Evolutionary conservation across 441 rosid species (phyloP).

Genomic region (Codiaeum variegatum): DNA sequence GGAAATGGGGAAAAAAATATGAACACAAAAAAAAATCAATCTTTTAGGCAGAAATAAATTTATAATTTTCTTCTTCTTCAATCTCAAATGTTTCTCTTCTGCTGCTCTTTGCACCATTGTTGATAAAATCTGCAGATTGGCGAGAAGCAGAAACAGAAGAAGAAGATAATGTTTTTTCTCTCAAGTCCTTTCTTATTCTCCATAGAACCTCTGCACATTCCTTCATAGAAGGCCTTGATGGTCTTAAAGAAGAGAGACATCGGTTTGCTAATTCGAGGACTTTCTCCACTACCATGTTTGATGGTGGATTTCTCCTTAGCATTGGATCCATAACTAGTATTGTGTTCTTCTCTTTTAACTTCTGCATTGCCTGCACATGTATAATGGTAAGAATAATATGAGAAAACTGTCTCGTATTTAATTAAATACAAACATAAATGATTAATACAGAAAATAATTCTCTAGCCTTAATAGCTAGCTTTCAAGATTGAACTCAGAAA

Average conservation of each 20-base stretch:
- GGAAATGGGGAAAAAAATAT: background rate
- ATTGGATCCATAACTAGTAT: constrained; percentile 72
- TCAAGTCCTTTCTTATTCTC: constrained; percentile 56
- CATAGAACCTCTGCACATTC: constrained; percentile 66
- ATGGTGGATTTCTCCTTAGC: constrained; percentile 58
- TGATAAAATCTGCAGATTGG: constrained; percentile 45
- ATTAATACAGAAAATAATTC: no score
- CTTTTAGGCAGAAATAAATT: constrained; percentile 46
- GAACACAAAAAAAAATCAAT: background rate
- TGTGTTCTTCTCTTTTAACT: constrained; percentile 50
- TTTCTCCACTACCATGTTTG: constrained; percentile 49
- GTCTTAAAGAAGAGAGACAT: constrained; percentile 53
- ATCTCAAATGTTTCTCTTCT: constrained; percentile 42
- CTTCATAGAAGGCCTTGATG: constrained; percentile 74
- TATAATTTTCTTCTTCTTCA: constrained; percentile 35
- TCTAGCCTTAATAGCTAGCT: no score
- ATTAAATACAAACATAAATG: no score
- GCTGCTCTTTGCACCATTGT: constrained; percentile 27
- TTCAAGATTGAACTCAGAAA: no score
- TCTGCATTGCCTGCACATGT: constrained; percentile 74
- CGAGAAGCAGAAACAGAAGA: constrained; percentile 36
- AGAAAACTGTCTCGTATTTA: no score
- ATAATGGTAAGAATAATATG: no score
- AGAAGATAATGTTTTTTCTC: constrained; percentile 33
- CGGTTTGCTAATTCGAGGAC: constrained; percentile 59